These are phyloP conservation scores for Parmelia sp. DNA, from an alignment of 495 filamentous ascomycete genomes.

Conservation along the genomic window DNA sequence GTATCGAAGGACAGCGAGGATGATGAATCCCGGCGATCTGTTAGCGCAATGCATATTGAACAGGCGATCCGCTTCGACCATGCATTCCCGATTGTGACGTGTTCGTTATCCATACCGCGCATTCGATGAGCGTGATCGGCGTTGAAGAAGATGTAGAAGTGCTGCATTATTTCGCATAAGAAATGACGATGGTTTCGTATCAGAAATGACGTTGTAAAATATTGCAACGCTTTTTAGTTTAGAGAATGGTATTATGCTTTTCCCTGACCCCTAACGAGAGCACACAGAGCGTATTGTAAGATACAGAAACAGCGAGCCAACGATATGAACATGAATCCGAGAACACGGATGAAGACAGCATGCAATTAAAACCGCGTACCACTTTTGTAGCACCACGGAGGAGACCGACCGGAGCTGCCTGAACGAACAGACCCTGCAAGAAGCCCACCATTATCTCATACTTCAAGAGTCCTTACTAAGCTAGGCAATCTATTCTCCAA, in stretches of 20 bases:
- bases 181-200: background rate
- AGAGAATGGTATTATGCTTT: slow-evolving; percentile 16
- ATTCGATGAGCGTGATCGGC: background rate
- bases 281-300: slow-evolving; percentile 12
- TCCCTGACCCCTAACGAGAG: slow-evolving; percentile 10
- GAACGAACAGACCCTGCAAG: slow-evolving; percentile 6
- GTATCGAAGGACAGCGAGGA: background rate
- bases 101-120: background rate
- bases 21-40: background rate
- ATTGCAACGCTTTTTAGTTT: background rate
- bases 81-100: background rate
- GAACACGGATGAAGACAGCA: slow-evolving; percentile 12
- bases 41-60: background rate
- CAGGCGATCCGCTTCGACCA: background rate
- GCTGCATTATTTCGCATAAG: background rate
- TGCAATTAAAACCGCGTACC: slow-evolving; percentile 10
- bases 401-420: slow-evolving; percentile 6
- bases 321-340: slow-evolving; percentile 16
- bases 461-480: slow-evolving; percentile 17
- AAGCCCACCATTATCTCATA: slow-evolving; percentile 14
- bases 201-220: background rate
- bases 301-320: slow-evolving; percentile 14
- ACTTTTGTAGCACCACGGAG: slow-evolving; percentile 12
- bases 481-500: slow-evolving; percentile 19
- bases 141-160: background rate